phyloP scores from a whole-genome alignment of 1,284 basidiomycete genomes.

The Lignosus rhinocerotis region DNA sequence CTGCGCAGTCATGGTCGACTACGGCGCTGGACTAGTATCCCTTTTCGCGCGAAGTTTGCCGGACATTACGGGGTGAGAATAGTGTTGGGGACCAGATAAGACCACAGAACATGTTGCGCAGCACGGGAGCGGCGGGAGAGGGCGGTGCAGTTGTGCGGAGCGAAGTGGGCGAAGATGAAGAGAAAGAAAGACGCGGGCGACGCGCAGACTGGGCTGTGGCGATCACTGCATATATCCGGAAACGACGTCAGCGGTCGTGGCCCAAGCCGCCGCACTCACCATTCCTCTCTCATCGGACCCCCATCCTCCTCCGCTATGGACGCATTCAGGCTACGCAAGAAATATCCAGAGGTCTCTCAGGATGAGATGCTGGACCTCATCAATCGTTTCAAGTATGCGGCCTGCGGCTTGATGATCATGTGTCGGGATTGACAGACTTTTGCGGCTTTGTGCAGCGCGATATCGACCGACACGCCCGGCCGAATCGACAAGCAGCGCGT shows the following conservation, averaged over 20 bases:
- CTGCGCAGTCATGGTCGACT: background rate
- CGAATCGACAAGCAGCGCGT: constrained; percentile 83
- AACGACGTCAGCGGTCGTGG: constrained; percentile 23
- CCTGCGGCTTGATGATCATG: constrained; percentile 7
- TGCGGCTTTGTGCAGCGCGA: constrained; percentile 50
- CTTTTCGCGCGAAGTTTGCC: background rate
- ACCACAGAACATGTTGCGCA: constrained; percentile 9
- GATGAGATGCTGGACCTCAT: constrained; percentile 94
- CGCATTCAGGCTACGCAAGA: constrained; percentile 87
- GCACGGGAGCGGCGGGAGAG: background rate
- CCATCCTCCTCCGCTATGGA: constrained; percentile 57
- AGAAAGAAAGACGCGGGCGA: constrained; percentile 3
- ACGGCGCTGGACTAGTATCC: background rate
- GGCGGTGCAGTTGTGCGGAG: constrained; percentile 16
- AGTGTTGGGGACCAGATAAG: background rate
- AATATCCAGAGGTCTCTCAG: constrained; percentile 88
- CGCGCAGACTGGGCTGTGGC: background rate
- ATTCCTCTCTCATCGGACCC: constrained; percentile 10
- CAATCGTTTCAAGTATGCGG: constrained; percentile 94
- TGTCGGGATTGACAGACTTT: constrained; percentile 3
- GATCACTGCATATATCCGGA: constrained; percentile 19
- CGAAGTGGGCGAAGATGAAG: constrained; percentile 6
- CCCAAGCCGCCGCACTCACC: constrained; percentile 8
- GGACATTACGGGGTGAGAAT: background rate
- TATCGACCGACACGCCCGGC: constrained; percentile 85